Percentiles rank a stretch among this genome's conserved stretches.
Evolutionary conservation across 2,329 filamentous ascomycete species (phyloP).

Genomic region (Fusarium fujikuroi): DNA sequence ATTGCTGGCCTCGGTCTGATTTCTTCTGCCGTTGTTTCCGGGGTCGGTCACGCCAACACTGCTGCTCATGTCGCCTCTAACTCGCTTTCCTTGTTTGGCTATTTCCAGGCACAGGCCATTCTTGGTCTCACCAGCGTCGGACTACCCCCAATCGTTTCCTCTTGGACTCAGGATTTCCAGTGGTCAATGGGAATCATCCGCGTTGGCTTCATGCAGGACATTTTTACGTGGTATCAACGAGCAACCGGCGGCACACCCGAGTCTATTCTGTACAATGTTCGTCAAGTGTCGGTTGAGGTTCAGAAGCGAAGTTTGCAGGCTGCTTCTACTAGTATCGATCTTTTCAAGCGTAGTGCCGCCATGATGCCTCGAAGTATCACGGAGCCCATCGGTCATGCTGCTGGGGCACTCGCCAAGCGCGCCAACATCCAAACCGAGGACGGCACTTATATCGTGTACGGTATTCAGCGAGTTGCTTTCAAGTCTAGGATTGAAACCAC

Average conservation of each 20-base stretch:
- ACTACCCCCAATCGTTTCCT: slow-evolving; percentile 86
- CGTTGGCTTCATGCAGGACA: slow-evolving; percentile 85
- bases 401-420: slow-evolving; percentile 61
- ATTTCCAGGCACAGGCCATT: slow-evolving; percentile 95
- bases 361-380: slow-evolving; percentile 59
- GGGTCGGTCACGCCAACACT: slow-evolving; percentile 91
- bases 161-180: slow-evolving; percentile 98
- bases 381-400: slow-evolving; percentile 53
- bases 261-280: slow-evolving; percentile 78
- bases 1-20: slow-evolving; percentile 86
- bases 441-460: slow-evolving; percentile 73
- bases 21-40: slow-evolving; percentile 88
- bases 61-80: slow-evolving; percentile 95
- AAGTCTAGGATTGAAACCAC: slow-evolving; percentile 84
- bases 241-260: slow-evolving; percentile 88
- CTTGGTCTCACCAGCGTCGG: slow-evolving; percentile 84
- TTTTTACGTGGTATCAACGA: slow-evolving; percentile 96
- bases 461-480: slow-evolving; percentile 92
- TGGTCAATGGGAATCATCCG: slow-evolving; percentile 98
- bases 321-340: slow-evolving; percentile 52
- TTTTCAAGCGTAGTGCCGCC: slow-evolving; percentile 66
- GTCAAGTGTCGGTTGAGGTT: slow-evolving; percentile 82
- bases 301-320: slow-evolving; percentile 67
- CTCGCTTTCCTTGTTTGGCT: slow-evolving; percentile 91
- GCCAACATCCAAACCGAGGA: slow-evolving; percentile 63